Percentiles rank a stretch among this genome's conserved stretches.
Conservation (phyloP, 306 rosid species). For the Senna siamea region DNA sequence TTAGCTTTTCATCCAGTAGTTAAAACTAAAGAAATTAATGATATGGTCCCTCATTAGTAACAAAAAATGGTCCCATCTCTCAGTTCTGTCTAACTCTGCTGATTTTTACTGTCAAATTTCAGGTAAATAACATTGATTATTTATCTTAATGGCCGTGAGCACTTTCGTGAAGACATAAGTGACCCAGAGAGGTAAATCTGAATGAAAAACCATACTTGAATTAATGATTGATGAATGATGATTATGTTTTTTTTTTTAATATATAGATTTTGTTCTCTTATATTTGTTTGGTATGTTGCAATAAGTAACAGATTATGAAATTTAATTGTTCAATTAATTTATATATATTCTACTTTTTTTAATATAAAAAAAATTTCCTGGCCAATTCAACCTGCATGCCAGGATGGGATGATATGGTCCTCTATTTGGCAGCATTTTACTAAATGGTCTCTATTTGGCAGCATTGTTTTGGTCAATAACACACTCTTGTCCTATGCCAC, state of each 20-base stretch:
- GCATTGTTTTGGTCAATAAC: background rate
- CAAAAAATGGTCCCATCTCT: background rate
- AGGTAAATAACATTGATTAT: slow-evolving; percentile 52
- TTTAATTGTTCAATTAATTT: no score
- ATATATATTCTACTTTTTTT: no score
- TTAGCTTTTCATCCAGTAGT: background rate
- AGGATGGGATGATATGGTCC: background rate
- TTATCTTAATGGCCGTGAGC: slow-evolving; percentile 55
- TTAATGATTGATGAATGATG: background rate
- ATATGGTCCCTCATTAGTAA: background rate
- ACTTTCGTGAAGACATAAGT: slow-evolving; percentile 52
- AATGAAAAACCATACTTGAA: background rate
- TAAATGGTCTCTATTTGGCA: background rate
- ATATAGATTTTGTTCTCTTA: background rate
- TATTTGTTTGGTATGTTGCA: no score
- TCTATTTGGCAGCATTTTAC: background rate
- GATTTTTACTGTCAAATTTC: slow-evolving; percentile 12
- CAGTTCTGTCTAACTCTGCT: background rate
- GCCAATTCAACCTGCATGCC: background rate
- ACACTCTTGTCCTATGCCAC: background rate
- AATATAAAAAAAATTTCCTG: background rate
- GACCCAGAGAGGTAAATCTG: slow-evolving; percentile 51
- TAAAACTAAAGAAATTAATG: background rate
- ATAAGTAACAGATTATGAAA: no score
- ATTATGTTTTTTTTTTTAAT: background rate